Evolutionary conservation across 2,329 filamentous ascomycete genomes (phyloP).

Genomic region (Eurotiales sp.): DNA sequence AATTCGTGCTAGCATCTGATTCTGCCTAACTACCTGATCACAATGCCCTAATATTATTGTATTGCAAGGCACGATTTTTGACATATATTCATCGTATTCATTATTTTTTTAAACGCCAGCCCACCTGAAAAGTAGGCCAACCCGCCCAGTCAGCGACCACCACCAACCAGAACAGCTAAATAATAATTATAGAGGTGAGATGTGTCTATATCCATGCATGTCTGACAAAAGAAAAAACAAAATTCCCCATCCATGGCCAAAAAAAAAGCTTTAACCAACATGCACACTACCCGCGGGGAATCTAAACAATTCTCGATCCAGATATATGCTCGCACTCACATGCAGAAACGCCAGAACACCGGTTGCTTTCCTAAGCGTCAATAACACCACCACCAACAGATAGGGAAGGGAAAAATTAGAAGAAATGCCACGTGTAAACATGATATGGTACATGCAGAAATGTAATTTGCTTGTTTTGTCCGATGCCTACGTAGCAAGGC

Average conservation of each 20-base stretch:
- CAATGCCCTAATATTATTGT: too few species aligned
- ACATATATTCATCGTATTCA: not conserved
- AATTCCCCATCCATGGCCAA: not conserved
- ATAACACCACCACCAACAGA: too few species aligned
- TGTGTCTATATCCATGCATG: constrained; percentile 19
- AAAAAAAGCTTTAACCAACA: too few species aligned
- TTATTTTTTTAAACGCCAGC: not conserved
- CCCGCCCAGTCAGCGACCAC: too few species aligned
- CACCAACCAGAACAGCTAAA: not conserved
- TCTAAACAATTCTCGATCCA: not conserved
- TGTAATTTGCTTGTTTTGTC: not conserved
- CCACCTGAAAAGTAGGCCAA: not conserved
- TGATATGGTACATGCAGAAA: constrained; percentile 10
- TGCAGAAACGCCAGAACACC: too few species aligned
- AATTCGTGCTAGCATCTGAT: too few species aligned
- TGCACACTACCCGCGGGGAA: too few species aligned
- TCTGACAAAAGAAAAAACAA: not conserved
- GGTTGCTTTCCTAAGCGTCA: too few species aligned
- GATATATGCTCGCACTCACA: too few species aligned
- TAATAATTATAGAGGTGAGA: constrained; percentile 23
- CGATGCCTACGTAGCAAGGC: constrained; percentile 4
- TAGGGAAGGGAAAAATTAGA: not conserved
- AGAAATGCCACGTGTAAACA: not conserved
- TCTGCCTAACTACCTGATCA: too few species aligned
- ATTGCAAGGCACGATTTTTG: not conserved